A percentile compares a stretch with the other conserved stretches of the same genome.
Evolutionary conservation across 352 stramenopile species (phyloP).

Genomic region (Aphanomyces cochlioides): DNA sequence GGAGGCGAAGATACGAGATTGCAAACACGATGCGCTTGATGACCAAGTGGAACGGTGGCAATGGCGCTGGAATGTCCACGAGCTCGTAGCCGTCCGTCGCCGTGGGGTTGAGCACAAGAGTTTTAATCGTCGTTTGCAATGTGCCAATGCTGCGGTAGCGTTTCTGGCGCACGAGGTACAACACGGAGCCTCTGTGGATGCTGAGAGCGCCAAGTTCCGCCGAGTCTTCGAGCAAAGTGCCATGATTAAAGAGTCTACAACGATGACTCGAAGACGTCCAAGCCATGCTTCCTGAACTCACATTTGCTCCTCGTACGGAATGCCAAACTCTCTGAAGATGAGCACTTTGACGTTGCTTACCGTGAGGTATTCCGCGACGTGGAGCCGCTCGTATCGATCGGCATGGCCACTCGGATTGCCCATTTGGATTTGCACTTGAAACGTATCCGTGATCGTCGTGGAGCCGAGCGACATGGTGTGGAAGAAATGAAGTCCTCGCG

Average conservation of each 20-base stretch:
- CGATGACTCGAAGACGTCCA: too few relatives aligned
- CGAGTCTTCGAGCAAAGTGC: slow-evolving; percentile 55
- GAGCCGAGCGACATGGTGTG: neutral
- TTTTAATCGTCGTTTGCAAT: slow-evolving; percentile 57
- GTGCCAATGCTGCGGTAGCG: slow-evolving; percentile 60
- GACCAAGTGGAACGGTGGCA: slow-evolving; percentile 52
- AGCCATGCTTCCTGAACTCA: neutral
- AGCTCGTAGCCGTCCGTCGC: slow-evolving; percentile 51
- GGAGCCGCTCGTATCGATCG: neutral
- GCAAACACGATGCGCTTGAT: slow-evolving; percentile 53
- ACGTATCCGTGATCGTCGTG: neutral
- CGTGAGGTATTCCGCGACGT: slow-evolving; percentile 27
- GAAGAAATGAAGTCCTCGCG: slow-evolving; percentile 16
- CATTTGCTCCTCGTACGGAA: slow-evolving; percentile 28
- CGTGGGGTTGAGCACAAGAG: slow-evolving; percentile 42
- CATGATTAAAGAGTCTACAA: slow-evolving; percentile 45
- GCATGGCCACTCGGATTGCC: neutral
- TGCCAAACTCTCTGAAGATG: slow-evolving; percentile 21
- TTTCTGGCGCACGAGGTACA: slow-evolving; percentile 47
- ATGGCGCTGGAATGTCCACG: slow-evolving; percentile 52
- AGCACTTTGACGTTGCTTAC: slow-evolving; percentile 29
- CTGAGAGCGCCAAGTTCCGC: slow-evolving; percentile 56
- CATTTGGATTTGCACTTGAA: slow-evolving; percentile 25
- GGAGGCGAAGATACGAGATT: slow-evolving; percentile 51
- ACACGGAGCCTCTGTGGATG: slow-evolving; percentile 48